Evolutionary conservation across 352 stramenopile genomes (phyloP), one percentile per base, ranked within the genome.

Genomic region (Globisporangium paroecandrum): DNA sequence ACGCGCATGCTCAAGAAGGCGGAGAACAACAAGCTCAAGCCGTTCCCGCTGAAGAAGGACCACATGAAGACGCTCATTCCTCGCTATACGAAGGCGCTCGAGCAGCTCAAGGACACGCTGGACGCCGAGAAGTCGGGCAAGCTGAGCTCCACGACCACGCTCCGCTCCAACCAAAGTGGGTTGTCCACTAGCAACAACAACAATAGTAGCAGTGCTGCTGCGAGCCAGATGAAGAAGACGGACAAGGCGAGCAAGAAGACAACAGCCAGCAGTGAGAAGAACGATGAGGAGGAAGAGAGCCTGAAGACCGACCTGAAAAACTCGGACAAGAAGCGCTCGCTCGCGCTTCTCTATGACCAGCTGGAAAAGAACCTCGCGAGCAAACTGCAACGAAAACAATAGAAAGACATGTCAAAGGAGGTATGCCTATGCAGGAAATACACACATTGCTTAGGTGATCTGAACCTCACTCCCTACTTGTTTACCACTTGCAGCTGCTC

Each of bases 1-100:
- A 73, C 82, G 67, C 82, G 85, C 25, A 95, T 94, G 87, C 83
- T 95, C 27, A 81, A 89, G 72, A 95, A 95, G 76, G 82, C 85
- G 1, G 83, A 94, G 51, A 91, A 73, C 66, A 90, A 90, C 68
- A 87, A 87, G 60, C 73, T 95, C 10, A 78, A 80, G 69, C 72
- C 79, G 55, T 95, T 88, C 65, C 70, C 76, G 29, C 75, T 93
- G 29, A 69, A 90, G 38, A 71, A 88, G 54, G 73, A 80, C 7
- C 85, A 93, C 73, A 92, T 95, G 83, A 89, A 93, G 76, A 85
- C 83, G 24, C 76, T 95, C 53, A 74, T 94, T 49, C 81, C 87
- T 18, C 77, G 78, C 27, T 95, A 95, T 69, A 91, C 78, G 15
- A 47, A 76, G 62, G 84, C 83, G 43, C 71, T 95, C 46, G 79